These are phyloP conservation scores for Coniella vitis DNA, from an alignment of 2,329 filamentous ascomycete species.

Conservation along the genomic window DNA sequence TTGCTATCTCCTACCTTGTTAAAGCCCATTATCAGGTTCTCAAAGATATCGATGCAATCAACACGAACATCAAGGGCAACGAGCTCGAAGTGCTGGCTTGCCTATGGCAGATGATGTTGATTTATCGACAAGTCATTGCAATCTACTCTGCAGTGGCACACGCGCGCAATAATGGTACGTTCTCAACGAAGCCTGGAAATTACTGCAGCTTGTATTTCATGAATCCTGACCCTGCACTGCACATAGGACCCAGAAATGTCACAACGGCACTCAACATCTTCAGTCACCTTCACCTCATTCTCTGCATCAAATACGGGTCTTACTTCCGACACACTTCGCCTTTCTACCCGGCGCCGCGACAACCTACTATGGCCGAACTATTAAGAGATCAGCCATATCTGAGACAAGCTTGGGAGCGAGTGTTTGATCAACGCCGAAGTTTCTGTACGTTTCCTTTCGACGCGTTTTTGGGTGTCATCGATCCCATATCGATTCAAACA, in stretches of 20 bases:
- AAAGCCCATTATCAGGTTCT: constrained; percentile 5
- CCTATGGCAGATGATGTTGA: constrained; percentile 14
- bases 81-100: constrained; percentile 9
- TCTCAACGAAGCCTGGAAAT: background rate
- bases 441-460: constrained; percentile 7
- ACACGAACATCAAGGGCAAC: background rate
- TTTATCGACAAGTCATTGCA: constrained; percentile 13
- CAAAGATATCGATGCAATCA: constrained; percentile 1
- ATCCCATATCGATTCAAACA: too few species aligned
- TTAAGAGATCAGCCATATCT: constrained; percentile 7
- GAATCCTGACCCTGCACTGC: too few species aligned
- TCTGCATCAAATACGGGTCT: constrained; percentile 25
- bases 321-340: constrained; percentile 24
- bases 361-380: constrained; percentile 17
- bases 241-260: background rate
- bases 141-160: constrained; percentile 2
- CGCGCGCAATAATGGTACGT: background rate
- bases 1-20: background rate
- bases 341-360: constrained; percentile 7
- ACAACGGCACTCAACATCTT: background rate
- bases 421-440: background rate
- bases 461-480: too few species aligned
- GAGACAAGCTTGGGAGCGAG: constrained; percentile 3
- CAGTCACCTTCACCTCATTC: constrained; percentile 20
- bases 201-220: background rate